Percentiles rank a stretch among this genome's conserved stretches.
These are phyloP conservation scores for Hericium rajendrae DNA, from an alignment of 768 basidiomycete genomes.

Conservation along the genomic window DNA sequence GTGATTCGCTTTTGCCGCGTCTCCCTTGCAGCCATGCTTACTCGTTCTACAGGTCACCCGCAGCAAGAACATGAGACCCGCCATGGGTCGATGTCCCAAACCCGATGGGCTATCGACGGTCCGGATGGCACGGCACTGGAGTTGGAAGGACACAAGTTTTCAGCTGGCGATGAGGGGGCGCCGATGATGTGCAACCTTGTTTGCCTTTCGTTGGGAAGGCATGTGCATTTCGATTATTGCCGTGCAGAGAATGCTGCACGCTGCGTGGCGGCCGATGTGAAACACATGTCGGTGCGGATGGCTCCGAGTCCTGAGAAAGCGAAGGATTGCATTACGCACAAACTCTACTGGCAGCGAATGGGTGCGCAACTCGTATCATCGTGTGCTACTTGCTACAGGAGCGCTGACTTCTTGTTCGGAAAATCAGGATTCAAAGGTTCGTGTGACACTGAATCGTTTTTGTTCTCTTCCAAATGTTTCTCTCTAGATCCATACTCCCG, in stretches of 20 bases:
- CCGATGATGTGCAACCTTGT: conserved; percentile 56
- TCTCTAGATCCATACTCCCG: conserved; percentile 45
- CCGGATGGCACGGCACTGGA: conserved; percentile 40
- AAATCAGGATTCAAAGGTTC: conserved; percentile 43
- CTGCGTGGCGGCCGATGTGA: conserved; percentile 35
- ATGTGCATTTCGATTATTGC: conserved; percentile 49
- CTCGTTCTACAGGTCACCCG: conserved; percentile 35
- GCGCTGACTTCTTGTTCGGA: not conserved
- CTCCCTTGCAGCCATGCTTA: not conserved
- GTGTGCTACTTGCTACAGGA: too few relatives aligned
- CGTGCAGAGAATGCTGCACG: conserved; percentile 25
- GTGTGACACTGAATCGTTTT: not conserved
- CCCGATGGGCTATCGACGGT: conserved; percentile 47
- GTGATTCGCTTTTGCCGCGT: conserved; percentile 21
- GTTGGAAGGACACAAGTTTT: conserved; percentile 46
- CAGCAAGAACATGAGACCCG: conserved; percentile 54
- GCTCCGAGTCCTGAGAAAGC: conserved; percentile 34
- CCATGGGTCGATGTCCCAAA: conserved; percentile 54
- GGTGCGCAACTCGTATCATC: conserved; percentile 26
- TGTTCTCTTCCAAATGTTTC: not conserved
- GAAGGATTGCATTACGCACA: conserved; percentile 49
- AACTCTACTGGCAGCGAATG: conserved; percentile 46
- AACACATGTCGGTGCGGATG: conserved; percentile 35
- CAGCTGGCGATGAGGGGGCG: conserved; percentile 43
- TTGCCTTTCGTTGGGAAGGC: conserved; percentile 46